phyloP scores from a whole-genome alignment of 192 early-diverging fungal species.

The Mortierella antarctica region DNA sequence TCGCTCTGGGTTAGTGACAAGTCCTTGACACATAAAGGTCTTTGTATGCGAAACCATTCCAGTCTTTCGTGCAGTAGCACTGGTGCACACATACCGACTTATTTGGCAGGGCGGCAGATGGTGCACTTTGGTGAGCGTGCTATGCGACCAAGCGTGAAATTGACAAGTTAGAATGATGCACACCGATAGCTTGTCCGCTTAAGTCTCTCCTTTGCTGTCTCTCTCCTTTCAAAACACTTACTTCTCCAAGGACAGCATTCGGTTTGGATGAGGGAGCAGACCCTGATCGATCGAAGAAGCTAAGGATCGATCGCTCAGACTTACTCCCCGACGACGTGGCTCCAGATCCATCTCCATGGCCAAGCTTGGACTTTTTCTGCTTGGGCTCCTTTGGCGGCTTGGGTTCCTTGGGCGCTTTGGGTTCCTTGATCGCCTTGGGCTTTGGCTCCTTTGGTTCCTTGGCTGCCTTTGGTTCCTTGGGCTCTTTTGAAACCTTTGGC shows the following conservation, averaged over 20 bases:
- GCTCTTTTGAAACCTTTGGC: slow-evolving; percentile 24
- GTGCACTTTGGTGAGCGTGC: background rate
- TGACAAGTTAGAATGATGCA: background rate
- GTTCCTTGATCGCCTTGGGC: slow-evolving; percentile 21
- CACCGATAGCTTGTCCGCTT: too few relatives aligned
- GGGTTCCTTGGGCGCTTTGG: slow-evolving; percentile 3
- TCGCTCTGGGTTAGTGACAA: background rate
- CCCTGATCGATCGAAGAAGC: slow-evolving; percentile 32
- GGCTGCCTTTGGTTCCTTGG: slow-evolving; percentile 15
- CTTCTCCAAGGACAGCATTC: background rate
- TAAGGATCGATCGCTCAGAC: slow-evolving; percentile 38
- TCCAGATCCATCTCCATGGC: background rate
- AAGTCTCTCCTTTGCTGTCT: too few relatives aligned
- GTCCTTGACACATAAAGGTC: background rate
- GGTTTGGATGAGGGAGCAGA: background rate
- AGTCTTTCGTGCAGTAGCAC: too few relatives aligned
- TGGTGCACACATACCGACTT: slow-evolving; percentile 3
- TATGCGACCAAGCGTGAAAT: background rate
- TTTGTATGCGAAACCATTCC: background rate
- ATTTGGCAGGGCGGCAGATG: background rate
- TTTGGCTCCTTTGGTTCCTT: slow-evolving; percentile 14
- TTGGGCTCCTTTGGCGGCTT: slow-evolving; percentile 11
- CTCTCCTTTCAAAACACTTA: background rate
- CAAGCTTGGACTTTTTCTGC: slow-evolving; percentile 9
- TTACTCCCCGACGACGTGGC: background rate